phyloP scores from a whole-genome alignment of 2,329 filamentous ascomycete species.

The Akanthomyces muscarius region DNA sequence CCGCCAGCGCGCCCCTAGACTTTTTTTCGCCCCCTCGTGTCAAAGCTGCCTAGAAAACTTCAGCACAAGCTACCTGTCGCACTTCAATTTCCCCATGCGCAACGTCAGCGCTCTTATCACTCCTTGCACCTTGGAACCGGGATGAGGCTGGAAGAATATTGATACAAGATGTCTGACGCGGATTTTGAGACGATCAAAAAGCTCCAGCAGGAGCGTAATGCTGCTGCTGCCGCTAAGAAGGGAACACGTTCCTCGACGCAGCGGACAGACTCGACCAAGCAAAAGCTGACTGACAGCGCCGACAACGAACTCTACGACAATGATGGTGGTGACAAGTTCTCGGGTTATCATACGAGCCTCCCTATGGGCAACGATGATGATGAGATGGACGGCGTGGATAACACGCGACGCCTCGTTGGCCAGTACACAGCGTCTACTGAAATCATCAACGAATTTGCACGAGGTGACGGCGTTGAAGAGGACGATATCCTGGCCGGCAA shows the following conservation, averaged over 20 bases:
- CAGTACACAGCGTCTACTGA: constrained; percentile 92
- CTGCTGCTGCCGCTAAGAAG: constrained; percentile 72
- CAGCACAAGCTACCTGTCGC: constrained; percentile 27
- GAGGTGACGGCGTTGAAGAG: constrained; percentile 80
- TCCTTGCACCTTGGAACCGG: constrained; percentile 39
- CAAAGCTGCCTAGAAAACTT: constrained; percentile 23
- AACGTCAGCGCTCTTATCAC: constrained; percentile 31
- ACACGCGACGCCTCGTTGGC: constrained; percentile 74
- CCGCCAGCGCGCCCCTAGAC: constrained; percentile 12
- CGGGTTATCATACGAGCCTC: constrained; percentile 88
- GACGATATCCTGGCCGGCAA: constrained; percentile 81
- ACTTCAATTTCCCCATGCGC: constrained; percentile 32
- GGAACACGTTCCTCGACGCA: constrained; percentile 73
- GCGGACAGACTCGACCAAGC: constrained; percentile 85
- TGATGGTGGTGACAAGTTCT: constrained; percentile 73
- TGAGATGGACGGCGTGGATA: constrained; percentile 70
- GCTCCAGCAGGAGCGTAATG: constrained; percentile 91
- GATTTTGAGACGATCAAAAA: constrained; percentile 85
- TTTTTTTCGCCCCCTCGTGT: constrained; percentile 32
- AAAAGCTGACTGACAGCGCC: constrained; percentile 83
- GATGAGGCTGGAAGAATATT: constrained; percentile 36
- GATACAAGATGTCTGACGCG: constrained; percentile 63
- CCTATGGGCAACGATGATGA: constrained; percentile 74
- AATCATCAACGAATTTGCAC: constrained; percentile 91
- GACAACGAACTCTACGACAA: constrained; percentile 85